Base-by-base conservation (phyloP, 2,329 filamentous ascomycete genomes). In the Aspergillus aculeatus region DNA sequence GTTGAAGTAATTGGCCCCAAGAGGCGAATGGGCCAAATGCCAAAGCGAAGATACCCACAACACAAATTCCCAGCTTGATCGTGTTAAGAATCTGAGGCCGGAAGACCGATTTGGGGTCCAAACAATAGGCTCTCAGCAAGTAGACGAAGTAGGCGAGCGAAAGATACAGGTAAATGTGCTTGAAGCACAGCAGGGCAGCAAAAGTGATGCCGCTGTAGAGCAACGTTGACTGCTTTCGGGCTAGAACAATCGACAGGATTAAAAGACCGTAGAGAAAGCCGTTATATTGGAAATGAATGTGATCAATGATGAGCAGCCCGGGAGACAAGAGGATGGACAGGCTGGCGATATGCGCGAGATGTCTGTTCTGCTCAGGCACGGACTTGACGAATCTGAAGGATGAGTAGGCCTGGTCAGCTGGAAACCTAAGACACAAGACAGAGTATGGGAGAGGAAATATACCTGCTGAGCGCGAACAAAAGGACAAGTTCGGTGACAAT, bases 281-380 rank as follows among this genome's bases (percentile, higher is more conserved):
- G 80, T 99, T 99, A 81, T 99, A 99, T 81, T 99, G 95, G 76
- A 99, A 99, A 76, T 97, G 93, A 65, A 97, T 94, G 75, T 99
- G 95, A 72, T 99, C 95, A 75, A 99, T 98, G 73, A 99, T 96
- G 61, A 99, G 82, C 38, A 99, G 85, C 2, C 94, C 95, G 0
- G 95, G 95, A 0, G 93, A 98, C 12, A 98, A 85, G 3, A 98
- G 81, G 60, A 99, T 88, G 1, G 94, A 97, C 58, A 98, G 82
- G 24, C 93, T 92, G 50, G 90, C 91, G 24, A 90, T 91, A 71
- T 97, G 92, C 11, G 92, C 89, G 51, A 91, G 87, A 49, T 86
- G 87, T 71, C 87, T 92, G n/a, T 85, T 84, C 7, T 77, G 73
- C 16, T 82, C 75, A 47, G 88, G 84, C 2, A 89, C 85, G 2